Conservation (phyloP, 352 stramenopile species). For the Blastocystis sp. region DNA sequence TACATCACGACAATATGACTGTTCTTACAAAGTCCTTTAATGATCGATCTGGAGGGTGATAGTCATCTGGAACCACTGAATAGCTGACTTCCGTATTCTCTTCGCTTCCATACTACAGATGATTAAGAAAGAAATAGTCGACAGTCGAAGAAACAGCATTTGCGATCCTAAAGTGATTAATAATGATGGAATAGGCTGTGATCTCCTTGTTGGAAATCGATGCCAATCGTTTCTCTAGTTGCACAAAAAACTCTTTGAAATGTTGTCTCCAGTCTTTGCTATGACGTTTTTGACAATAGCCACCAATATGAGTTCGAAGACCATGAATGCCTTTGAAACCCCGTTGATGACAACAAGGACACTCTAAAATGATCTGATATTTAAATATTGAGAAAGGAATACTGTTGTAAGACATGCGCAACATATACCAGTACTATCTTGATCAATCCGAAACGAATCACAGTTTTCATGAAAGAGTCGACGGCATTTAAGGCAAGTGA, state of each 20-base stretch:
- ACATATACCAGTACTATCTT: conserved; percentile 25
- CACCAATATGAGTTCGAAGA: conserved; percentile 38
- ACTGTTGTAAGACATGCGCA: conserved; percentile 11
- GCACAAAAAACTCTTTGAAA: conserved; percentile 61
- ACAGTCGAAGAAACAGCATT: conserved; percentile 29
- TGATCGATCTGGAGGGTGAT: not conserved
- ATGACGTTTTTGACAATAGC: conserved; percentile 52
- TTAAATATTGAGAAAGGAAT: not conserved
- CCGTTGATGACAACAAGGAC: conserved; percentile 50
- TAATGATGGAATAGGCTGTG: conserved; percentile 14
- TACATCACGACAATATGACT: not conserved
- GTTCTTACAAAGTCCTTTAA: conserved; percentile 17
- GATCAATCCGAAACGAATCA: conserved; percentile 14
- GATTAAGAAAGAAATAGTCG: not conserved
- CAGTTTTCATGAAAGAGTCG: conserved; percentile 32
- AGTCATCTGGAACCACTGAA: not conserved
- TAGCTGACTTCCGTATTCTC: not conserved
- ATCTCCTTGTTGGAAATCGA: conserved; percentile 17
- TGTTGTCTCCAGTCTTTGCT: conserved; percentile 58
- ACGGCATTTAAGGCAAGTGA: conserved; percentile 41
- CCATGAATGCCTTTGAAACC: conserved; percentile 57
- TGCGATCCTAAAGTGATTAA: not conserved
- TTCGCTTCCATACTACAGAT: conserved; percentile 22
- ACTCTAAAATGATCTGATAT: conserved; percentile 45
- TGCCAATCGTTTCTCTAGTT: not conserved